These are phyloP conservation scores for Saccharomyces pastorianus DNA, from an alignment of 1,139 yeast genomes.

Conservation along the genomic window DNA sequence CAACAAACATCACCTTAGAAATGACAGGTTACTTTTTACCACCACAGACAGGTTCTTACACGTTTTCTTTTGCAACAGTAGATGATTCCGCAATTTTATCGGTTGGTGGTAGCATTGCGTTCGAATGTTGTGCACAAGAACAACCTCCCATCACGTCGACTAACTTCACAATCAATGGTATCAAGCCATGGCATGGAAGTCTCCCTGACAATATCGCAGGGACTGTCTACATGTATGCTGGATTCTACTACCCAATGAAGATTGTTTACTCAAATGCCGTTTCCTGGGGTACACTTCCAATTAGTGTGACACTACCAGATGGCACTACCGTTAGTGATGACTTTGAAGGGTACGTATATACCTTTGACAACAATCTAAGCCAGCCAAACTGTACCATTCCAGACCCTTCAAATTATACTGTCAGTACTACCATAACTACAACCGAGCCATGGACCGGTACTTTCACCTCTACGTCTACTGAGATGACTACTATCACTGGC, in stretches of 20 bases:
- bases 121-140: constrained; percentile 26
- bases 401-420: neutral
- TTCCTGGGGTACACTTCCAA: neutral
- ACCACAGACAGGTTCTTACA: constrained; percentile 22
- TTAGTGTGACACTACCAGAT: neutral
- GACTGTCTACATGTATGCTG: constrained; percentile 7
- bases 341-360: neutral
- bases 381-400: neutral
- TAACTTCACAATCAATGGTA: constrained; percentile 7
- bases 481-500: neutral
- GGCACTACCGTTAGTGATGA: neutral
- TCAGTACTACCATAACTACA: neutral
- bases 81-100: constrained; percentile 28
- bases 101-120: constrained; percentile 25
- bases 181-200: constrained; percentile 5
- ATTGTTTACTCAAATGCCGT: constrained; percentile 14
- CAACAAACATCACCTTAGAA: neutral
- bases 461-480: neutral
- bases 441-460: neutral
- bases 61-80: constrained; percentile 13
- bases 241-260: constrained; percentile 26
- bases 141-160: constrained; percentile 1
- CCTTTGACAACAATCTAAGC: neutral
- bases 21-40: constrained; percentile 27
- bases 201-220: neutral